A percentile compares a stretch with the other conserved stretches of the same genome.
phyloP scores from a whole-genome alignment of 129 eudicot species.

The Sambucus nigra region DNA sequence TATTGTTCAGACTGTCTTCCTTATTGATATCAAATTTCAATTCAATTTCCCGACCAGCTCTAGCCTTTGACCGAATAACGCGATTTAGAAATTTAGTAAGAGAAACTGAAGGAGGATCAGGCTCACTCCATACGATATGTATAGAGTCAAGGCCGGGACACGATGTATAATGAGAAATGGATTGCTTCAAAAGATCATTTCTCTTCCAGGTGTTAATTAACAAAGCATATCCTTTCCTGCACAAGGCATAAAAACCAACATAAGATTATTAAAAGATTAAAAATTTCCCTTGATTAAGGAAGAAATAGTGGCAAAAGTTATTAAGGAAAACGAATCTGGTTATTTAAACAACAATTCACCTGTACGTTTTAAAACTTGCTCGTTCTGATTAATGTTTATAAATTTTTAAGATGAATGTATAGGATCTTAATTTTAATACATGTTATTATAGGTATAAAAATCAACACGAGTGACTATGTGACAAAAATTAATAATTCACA shows the following conservation, averaged over 20 bases:
- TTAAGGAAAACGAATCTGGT: neutral
- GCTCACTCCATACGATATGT: conserved; percentile 87
- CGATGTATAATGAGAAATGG: conserved; percentile 74
- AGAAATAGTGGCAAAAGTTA: neutral
- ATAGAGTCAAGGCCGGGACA: conserved; percentile 75
- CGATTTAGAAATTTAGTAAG: conserved; percentile 49
- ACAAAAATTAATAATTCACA: too few relatives aligned
- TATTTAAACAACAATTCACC: neutral
- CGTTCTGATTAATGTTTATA: too few relatives aligned
- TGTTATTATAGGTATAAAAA: too few relatives aligned
- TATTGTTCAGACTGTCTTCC: conserved; percentile 81
- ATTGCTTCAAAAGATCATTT: conserved; percentile 73
- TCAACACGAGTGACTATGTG: too few relatives aligned
- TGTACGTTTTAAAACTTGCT: too few relatives aligned
- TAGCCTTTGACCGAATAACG: conserved; percentile 34
- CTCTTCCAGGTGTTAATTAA: conserved; percentile 85
- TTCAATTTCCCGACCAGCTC: conserved; percentile 50
- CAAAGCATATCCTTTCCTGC: conserved; percentile 67
- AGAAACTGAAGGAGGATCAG: conserved; percentile 57
- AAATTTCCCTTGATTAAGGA: neutral
- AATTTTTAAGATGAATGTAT: too few relatives aligned
- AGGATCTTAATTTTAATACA: too few relatives aligned
- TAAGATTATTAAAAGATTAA: neutral
- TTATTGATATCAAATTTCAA: conserved; percentile 66
- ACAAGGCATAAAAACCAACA: neutral